Percentiles rank a stretch among this genome's conserved stretches.
Evolutionary conservation across 2,329 filamentous ascomycete species (phyloP).

Genomic region (Ophiostoma piceae): DNA sequence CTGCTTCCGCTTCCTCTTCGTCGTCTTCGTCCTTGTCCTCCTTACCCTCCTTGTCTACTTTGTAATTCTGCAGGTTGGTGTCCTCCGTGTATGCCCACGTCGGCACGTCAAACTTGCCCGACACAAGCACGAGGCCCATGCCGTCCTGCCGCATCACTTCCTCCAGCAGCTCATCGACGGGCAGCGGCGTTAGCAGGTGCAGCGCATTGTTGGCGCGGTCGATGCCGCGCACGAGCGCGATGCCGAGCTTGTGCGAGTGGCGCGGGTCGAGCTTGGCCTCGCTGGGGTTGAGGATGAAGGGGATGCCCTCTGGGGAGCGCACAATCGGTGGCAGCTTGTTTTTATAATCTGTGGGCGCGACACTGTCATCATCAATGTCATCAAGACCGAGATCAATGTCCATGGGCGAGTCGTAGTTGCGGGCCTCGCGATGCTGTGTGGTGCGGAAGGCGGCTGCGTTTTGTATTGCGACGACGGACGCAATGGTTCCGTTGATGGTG

Average conservation of each 20-base stretch:
- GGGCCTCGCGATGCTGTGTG: neutral
- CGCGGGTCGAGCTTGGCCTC: slow-evolving; percentile 55
- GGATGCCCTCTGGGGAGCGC: slow-evolving; percentile 51
- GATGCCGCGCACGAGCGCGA: slow-evolving; percentile 66
- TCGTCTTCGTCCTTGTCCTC: slow-evolving; percentile 33
- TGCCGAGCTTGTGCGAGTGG: slow-evolving; percentile 55
- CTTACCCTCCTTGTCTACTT: slow-evolving; percentile 27
- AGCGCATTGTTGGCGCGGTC: slow-evolving; percentile 50
- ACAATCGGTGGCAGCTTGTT: slow-evolving; percentile 32
- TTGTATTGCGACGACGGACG: slow-evolving; percentile 62
- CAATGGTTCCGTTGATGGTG: slow-evolving; percentile 63
- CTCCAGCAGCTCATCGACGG: slow-evolving; percentile 11
- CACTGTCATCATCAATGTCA: neutral
- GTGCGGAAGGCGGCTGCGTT: slow-evolving; percentile 43
- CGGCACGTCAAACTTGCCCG: slow-evolving; percentile 63
- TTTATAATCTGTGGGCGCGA: no score
- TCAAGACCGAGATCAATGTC: neutral
- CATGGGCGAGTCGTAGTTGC: slow-evolving; percentile 4
- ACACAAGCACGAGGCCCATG: slow-evolving; percentile 55
- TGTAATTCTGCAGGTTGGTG: slow-evolving; percentile 37
- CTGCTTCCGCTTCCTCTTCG: neutral
- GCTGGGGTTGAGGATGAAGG: slow-evolving; percentile 54
- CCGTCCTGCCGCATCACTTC: slow-evolving; percentile 32
- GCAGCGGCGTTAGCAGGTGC: slow-evolving; percentile 59
- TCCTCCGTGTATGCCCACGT: slow-evolving; percentile 67